Evolutionary conservation across 1,284 basidiomycete genomes (phyloP).

Genomic region (Phaffia rhodozyma): DNA sequence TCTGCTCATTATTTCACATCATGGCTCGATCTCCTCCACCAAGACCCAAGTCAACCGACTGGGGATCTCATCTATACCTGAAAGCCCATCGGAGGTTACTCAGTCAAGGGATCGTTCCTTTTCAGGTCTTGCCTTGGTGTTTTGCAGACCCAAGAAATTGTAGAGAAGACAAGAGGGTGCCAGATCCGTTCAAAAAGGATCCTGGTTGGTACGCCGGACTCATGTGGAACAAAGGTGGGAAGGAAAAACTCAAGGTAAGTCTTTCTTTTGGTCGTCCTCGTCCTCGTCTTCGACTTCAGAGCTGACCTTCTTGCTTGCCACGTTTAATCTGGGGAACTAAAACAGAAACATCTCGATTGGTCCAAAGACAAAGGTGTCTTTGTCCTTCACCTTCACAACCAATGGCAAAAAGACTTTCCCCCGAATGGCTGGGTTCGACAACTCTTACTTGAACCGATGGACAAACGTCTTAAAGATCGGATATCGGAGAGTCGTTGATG

Average conservation of each 20-base stretch:
- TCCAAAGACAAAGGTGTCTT: slow-evolving; percentile 42
- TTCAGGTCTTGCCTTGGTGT: slow-evolving; percentile 83
- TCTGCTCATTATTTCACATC: slow-evolving; percentile 86
- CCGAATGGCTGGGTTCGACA: slow-evolving; percentile 51
- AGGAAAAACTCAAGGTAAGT: slow-evolving; percentile 24
- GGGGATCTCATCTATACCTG: slow-evolving; percentile 80
- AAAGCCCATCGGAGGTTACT: slow-evolving; percentile 75
- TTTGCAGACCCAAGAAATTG: slow-evolving; percentile 81
- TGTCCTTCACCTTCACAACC: slow-evolving; percentile 81
- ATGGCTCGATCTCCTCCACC: slow-evolving; percentile 65
- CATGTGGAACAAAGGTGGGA: slow-evolving; percentile 51
- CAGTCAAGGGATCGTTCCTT: slow-evolving; percentile 57
- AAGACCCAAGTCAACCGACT: slow-evolving; percentile 66
- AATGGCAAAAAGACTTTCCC: slow-evolving; percentile 75
- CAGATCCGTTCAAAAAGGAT: slow-evolving; percentile 69
- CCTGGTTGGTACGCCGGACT: slow-evolving; percentile 46
- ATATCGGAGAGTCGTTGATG: no score
- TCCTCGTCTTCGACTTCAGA: neutral
- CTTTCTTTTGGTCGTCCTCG: no score
- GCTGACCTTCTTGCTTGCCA: neutral
- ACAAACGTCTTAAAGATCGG: neutral
- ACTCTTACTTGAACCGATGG: slow-evolving; percentile 12
- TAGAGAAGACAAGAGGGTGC: slow-evolving; percentile 75
- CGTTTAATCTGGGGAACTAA: neutral
- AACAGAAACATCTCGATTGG: slow-evolving; percentile 1